Evolutionary conservation across 768 basidiomycete genomes (phyloP).

Genomic region (Fistulinella prunicolor): DNA sequence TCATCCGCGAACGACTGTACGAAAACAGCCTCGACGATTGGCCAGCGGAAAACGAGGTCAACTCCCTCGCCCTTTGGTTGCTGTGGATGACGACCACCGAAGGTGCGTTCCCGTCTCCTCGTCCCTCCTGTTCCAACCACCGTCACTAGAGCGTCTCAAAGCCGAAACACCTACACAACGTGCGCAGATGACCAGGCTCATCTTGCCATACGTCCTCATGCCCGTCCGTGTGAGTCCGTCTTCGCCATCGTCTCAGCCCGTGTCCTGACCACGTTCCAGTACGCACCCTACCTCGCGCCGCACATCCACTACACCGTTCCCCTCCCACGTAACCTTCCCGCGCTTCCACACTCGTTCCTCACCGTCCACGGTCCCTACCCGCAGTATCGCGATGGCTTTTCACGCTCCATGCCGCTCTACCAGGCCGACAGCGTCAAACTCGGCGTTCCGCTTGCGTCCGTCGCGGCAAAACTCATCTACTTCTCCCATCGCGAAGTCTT

Average conservation of each 20-base stretch:
- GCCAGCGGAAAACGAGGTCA: conserved; percentile 50
- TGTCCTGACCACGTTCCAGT: conserved; percentile 34
- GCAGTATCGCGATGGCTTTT: conserved; percentile 38
- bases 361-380: conserved; percentile 49
- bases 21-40: conserved; percentile 45
- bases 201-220: conserved; percentile 47
- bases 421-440: conserved; percentile 27
- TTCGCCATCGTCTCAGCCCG: not conserved
- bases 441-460: conserved; percentile 44
- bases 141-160: conserved; percentile 27
- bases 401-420: conserved; percentile 30
- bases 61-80: conserved; percentile 58
- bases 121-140: conserved; percentile 16
- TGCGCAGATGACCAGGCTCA: conserved; percentile 27
- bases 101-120: conserved; percentile 34
- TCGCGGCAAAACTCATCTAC: conserved; percentile 63
- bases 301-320: conserved; percentile 60
- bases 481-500: conserved; percentile 53
- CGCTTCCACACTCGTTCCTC: conserved; percentile 28
- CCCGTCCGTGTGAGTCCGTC: conserved; percentile 42
- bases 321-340: conserved; percentile 24
- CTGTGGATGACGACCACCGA: conserved; percentile 58
- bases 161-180: conserved; percentile 29
- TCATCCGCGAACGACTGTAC: conserved; percentile 47
- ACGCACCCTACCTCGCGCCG: conserved; percentile 56